Conservation (phyloP, 192 early-diverging fungal genomes). For the Coemansia sp. region DNA sequence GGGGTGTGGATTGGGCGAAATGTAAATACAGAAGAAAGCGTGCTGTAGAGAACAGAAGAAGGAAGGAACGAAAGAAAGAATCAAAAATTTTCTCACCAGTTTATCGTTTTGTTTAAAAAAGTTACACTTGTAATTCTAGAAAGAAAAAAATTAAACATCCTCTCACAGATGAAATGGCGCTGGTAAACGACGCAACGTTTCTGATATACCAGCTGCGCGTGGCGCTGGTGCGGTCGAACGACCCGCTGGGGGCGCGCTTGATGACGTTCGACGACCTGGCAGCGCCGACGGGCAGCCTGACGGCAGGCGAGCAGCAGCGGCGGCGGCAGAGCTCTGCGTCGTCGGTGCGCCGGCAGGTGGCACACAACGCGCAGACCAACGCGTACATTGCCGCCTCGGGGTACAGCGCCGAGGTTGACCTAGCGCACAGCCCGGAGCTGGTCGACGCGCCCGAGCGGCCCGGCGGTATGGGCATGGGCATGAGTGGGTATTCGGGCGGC, state of each 20-base stretch:
- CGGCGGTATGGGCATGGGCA: conserved; percentile 22
- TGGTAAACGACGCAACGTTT: conserved; percentile 68
- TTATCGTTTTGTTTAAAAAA: no score
- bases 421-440: conserved; percentile 35
- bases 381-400: conserved; percentile 50
- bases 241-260: conserved; percentile 68
- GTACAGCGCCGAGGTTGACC: conserved; percentile 44
- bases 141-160: neutral
- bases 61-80: no score
- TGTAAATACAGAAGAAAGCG: neutral
- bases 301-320: conserved; percentile 35
- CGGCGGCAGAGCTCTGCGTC: conserved; percentile 49
- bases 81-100: neutral
- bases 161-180: conserved; percentile 54
- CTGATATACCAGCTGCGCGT: conserved; percentile 76
- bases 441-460: conserved; percentile 12
- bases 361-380: conserved; percentile 40
- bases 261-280: conserved; percentile 61
- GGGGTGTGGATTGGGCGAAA: no score
- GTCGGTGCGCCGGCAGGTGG: conserved; percentile 41
- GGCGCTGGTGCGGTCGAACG: conserved; percentile 69
- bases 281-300: conserved; percentile 19
- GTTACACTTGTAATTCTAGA: no score
- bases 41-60: neutral
- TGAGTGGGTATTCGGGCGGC: conserved; percentile 3